Conservation (phyloP, 2,329 filamentous ascomycete species). For the Hypoxylon sp. region DNA sequence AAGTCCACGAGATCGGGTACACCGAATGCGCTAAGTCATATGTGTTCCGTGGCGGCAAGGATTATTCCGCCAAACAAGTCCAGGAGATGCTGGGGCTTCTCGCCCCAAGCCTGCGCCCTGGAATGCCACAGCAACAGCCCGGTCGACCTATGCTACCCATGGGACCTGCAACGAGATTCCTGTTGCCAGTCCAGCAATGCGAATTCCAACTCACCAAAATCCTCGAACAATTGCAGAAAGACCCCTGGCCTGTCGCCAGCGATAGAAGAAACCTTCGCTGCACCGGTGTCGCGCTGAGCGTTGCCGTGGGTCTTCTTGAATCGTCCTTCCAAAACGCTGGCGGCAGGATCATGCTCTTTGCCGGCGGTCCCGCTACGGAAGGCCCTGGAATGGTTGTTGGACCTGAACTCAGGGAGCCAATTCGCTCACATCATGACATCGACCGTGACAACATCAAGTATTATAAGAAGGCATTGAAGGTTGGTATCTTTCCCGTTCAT, state of each 20-base stretch:
- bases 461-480: constrained; percentile 98
- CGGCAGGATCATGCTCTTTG: constrained; percentile 96
- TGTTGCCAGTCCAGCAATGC: constrained; percentile 93
- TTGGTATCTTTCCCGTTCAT: constrained; percentile 56
- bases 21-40: constrained; percentile 98
- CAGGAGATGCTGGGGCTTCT: constrained; percentile 97
- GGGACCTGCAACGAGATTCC: constrained; percentile 88
- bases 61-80: constrained; percentile 98
- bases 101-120: constrained; percentile 79
- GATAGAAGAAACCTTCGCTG: constrained; percentile 92
- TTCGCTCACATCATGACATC: constrained; percentile 98
- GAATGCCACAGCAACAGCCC: constrained; percentile 79
- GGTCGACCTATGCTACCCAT: constrained; percentile 81
- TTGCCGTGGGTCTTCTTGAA: constrained; percentile 92
- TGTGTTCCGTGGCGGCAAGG: constrained; percentile 97
- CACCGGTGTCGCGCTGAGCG: constrained; percentile 95
- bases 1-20: constrained; percentile 98
- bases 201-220: constrained; percentile 98
- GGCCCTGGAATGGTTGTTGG: constrained; percentile 97
- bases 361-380: constrained; percentile 94
- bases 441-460: constrained; percentile 99
- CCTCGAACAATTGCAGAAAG: constrained; percentile 93
- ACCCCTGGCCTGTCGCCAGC: constrained; percentile 96
- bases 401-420: constrained; percentile 94
- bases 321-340: constrained; percentile 96